Percentiles rank a stretch among this genome's conserved stretches.
Conservation (phyloP, 2,329 filamentous ascomycete species). For the Akanthomyces lecanii region DNA sequence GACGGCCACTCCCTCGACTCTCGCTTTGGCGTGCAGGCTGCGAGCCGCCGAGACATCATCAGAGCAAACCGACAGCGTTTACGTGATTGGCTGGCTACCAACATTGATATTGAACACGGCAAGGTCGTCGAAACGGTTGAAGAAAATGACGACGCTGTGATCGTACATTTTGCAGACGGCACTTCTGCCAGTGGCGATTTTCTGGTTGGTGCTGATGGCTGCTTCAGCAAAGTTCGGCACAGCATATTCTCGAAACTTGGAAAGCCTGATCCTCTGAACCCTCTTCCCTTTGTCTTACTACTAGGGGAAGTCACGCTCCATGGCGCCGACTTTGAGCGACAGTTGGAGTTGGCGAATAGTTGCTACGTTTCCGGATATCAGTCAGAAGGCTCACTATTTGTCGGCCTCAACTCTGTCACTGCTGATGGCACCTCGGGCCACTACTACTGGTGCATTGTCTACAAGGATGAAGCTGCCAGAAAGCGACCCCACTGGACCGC, state of each 20-base stretch:
- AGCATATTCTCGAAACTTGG: slow-evolving; percentile 25
- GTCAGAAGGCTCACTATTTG: slow-evolving; percentile 19
- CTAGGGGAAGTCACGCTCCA: slow-evolving; percentile 26
- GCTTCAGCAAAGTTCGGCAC: slow-evolving; percentile 32
- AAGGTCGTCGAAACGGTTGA: slow-evolving; percentile 34
- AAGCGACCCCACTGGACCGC: slow-evolving; percentile 31
- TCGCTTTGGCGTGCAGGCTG: slow-evolving; percentile 22
- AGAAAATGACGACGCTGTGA: slow-evolving; percentile 32
- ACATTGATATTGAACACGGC: slow-evolving; percentile 34
- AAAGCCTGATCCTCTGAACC: slow-evolving; percentile 24
- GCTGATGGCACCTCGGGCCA: slow-evolving; percentile 21
- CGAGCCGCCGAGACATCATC: slow-evolving; percentile 25
- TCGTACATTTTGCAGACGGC: slow-evolving; percentile 41
- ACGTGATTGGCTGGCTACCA: slow-evolving; percentile 24
- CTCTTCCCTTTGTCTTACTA: slow-evolving; percentile 26
- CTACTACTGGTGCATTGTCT: slow-evolving; percentile 28
- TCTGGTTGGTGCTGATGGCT: slow-evolving; percentile 45
- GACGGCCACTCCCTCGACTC: slow-evolving; percentile 9
- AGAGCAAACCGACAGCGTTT: slow-evolving; percentile 27
- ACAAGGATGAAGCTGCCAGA: slow-evolving; percentile 23
- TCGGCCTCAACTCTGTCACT: slow-evolving; percentile 24
- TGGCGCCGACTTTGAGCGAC: slow-evolving; percentile 26
- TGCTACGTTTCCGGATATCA: slow-evolving; percentile 23
- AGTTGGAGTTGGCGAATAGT: slow-evolving; percentile 31
- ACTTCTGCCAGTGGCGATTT: slow-evolving; percentile 39